Conservation (phyloP, 441 rosid species). For the Erodium chrysanthum region DNA sequence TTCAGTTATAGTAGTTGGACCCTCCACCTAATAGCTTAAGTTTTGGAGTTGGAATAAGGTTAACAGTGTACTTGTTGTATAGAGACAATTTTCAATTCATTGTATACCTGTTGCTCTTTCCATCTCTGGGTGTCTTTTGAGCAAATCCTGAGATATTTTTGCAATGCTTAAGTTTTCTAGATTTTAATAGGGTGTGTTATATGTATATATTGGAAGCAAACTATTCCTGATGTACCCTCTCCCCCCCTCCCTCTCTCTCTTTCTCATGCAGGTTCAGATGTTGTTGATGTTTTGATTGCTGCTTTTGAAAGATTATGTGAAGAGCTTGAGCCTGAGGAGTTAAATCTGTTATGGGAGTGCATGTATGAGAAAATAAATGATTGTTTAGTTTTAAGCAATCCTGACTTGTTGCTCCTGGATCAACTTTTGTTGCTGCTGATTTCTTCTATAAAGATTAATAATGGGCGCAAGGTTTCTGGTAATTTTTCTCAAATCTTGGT, state of each 20-base stretch:
- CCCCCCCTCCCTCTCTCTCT: slow-evolving; percentile 10
- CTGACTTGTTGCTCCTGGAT: slow-evolving; percentile 32
- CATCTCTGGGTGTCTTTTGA: no score
- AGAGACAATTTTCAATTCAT: no score
- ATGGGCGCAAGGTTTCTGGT: slow-evolving; percentile 49
- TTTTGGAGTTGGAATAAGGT: no score
- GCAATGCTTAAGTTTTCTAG: not conserved
- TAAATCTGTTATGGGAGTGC: slow-evolving; percentile 47
- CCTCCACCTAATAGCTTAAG: no score
- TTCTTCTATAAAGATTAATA: slow-evolving; percentile 39
- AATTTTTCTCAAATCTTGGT: slow-evolving; percentile 13
- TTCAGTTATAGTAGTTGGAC: no score
- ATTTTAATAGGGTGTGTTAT: not conserved
- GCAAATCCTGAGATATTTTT: no score
- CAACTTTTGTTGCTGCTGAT: slow-evolving; percentile 48
- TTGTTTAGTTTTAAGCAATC: slow-evolving; percentile 19
- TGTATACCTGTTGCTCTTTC: no score
- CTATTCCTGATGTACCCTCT: not conserved
- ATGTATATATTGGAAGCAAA: not conserved
- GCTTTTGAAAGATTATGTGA: slow-evolving; percentile 55
- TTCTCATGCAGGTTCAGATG: slow-evolving; percentile 38
- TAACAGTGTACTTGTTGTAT: no score
- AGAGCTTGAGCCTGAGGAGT: slow-evolving; percentile 46
- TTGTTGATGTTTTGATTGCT: slow-evolving; percentile 51
- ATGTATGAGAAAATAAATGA: slow-evolving; percentile 41